These are phyloP conservation scores for Eucalyptus decipiens DNA, from an alignment of 345 rosid genomes.

Conservation along the genomic window DNA sequence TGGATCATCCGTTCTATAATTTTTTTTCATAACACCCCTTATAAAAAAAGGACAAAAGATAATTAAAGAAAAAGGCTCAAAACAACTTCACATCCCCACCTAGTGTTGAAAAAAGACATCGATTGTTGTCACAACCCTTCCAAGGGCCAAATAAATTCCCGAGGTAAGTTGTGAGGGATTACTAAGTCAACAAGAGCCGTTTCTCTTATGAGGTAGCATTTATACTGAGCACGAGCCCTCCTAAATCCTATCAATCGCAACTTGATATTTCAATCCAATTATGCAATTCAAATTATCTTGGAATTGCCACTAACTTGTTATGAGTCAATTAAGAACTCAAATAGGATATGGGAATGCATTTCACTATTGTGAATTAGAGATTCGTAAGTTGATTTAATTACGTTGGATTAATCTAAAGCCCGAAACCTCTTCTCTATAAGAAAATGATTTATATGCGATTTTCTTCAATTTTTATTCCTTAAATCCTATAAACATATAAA, in stretches of 20 bases:
- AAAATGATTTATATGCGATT: neutral
- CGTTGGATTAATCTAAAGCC: neutral
- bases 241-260: too few relatives aligned
- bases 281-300: neutral
- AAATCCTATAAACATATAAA: neutral
- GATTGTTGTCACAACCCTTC: neutral
- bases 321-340: too few relatives aligned
- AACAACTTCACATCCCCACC: neutral
- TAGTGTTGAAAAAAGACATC: neutral
- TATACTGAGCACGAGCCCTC: neutral
- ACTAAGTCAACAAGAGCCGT: neutral
- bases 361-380: neutral
- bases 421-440: neutral
- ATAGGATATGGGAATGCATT: neutral
- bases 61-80: neutral
- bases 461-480: neutral
- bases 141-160: neutral
- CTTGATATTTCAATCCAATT: neutral
- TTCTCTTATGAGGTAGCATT: neutral
- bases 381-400: neutral
- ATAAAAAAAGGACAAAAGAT: too few relatives aligned
- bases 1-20: neutral
- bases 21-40: neutral
- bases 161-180: neutral
- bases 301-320: neutral